Conservation (phyloP, 2,329 filamentous ascomycete genomes). For the Camptophora hylomeconis region DNA sequence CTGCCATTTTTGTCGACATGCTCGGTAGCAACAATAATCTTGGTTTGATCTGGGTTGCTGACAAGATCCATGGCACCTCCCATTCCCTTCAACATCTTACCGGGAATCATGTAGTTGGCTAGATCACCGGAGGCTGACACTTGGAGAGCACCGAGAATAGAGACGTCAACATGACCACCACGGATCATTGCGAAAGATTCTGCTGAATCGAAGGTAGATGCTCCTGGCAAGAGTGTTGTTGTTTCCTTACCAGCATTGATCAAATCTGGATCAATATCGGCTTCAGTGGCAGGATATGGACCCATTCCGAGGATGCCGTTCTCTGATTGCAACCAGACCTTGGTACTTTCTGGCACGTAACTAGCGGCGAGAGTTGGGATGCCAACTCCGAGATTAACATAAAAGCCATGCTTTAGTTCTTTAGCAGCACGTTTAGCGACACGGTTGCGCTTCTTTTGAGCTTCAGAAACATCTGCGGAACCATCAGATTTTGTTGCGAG, state of each 20-base stretch:
- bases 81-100: conserved; percentile 76
- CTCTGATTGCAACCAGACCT: conserved; percentile 76
- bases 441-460: conserved; percentile 47
- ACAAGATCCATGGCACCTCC: conserved; percentile 66
- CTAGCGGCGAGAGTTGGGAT: conserved; percentile 77
- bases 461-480: conserved; percentile 29
- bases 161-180: conserved; percentile 71
- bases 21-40: conserved; percentile 59
- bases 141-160: conserved; percentile 70
- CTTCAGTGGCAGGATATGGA: conserved; percentile 55
- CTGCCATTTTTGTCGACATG: conserved; percentile 57
- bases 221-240: conserved; percentile 64
- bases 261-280: conserved; percentile 61
- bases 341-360: conserved; percentile 53
- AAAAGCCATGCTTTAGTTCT: conserved; percentile 68
- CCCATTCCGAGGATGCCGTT: conserved; percentile 79
- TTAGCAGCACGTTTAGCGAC: conserved; percentile 67
- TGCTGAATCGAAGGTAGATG: conserved; percentile 62
- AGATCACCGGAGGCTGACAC: conserved; percentile 67
- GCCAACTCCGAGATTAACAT: conserved; percentile 70
- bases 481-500: conserved; percentile 28
- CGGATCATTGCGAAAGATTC: conserved; percentile 84
- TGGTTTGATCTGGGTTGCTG: conserved; percentile 56
- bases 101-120: conserved; percentile 83
- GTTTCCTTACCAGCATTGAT: conserved; percentile 85